These are phyloP conservation scores for Syzygium aqueum DNA, from an alignment of 345 rosid genomes.

Conservation along the genomic window DNA sequence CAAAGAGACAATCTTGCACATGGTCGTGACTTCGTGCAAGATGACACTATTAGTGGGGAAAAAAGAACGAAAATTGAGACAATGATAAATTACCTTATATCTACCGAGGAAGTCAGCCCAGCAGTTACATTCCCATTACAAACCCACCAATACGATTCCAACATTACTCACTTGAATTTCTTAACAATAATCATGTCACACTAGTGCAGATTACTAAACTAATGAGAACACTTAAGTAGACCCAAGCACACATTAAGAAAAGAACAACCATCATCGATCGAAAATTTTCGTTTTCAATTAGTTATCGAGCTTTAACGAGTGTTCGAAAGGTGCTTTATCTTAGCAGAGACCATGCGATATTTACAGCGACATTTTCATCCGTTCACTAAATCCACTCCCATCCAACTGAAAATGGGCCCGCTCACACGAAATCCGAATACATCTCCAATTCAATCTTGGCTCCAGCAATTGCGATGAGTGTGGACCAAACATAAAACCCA, in stretches of 20 bases:
- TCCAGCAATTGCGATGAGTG: neutral
- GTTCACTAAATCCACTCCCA: neutral
- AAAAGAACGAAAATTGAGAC: neutral
- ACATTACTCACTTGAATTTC: neutral
- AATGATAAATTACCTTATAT: neutral
- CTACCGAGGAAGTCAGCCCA: neutral
- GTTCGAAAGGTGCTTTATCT: neutral
- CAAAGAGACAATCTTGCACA: neutral
- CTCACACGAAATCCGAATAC: neutral
- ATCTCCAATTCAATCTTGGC: neutral
- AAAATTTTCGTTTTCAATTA: neutral
- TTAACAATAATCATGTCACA: neutral
- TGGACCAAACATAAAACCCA: neutral
- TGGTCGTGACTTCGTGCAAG: neutral
- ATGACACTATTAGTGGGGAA: neutral
- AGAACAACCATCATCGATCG: neutral
- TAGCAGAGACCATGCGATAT: neutral
- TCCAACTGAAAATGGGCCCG: neutral
- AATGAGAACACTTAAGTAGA: neutral
- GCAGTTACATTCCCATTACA: neutral
- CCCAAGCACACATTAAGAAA: neutral
- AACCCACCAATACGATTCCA: neutral
- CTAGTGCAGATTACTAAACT: neutral
- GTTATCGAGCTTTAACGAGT: neutral
- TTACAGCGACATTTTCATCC: neutral